Percentiles rank a stretch among this genome's conserved stretches.
These are phyloP conservation scores for Leishmania amazonensis DNA, from an alignment of 208 protist genomes.

Conservation along the genomic window DNA sequence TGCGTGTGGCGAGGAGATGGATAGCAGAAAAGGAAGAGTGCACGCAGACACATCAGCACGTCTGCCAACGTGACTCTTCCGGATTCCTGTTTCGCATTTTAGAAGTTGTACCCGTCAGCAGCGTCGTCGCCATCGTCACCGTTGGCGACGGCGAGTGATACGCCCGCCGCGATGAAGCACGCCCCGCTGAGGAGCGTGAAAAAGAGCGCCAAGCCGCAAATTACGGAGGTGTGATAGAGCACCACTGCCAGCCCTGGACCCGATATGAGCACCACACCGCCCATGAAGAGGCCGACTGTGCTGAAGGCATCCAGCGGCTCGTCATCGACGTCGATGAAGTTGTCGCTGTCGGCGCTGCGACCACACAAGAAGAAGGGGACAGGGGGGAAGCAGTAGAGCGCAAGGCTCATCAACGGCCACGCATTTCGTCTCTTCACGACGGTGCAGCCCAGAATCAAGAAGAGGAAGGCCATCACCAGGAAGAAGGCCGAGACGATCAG, in stretches of 20 bases:
- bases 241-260: constrained; percentile 63
- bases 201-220: constrained; percentile 42
- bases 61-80: neutral
- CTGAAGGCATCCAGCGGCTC: constrained; percentile 39
- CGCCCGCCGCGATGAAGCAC: constrained; percentile 25
- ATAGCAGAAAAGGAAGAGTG: neutral
- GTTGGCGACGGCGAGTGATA: constrained; percentile 1
- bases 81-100: neutral
- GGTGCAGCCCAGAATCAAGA: constrained; percentile 66
- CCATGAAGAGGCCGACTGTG: constrained; percentile 60
- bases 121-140: constrained; percentile 17
- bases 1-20: neutral
- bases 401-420: constrained; percentile 57
- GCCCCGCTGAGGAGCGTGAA: constrained; percentile 48
- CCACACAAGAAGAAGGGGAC: constrained; percentile 70
- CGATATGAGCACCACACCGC: constrained; percentile 53
- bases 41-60: neutral
- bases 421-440: constrained; percentile 44
- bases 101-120: constrained; percentile 52
- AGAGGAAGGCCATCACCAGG: constrained; percentile 54
- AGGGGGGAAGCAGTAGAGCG: constrained; percentile 54
- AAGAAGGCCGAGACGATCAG: constrained; percentile 58
- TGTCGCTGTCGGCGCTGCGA: constrained; percentile 12
- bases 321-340: constrained; percentile 28
- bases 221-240: constrained; percentile 59